Base-by-base conservation (phyloP, 192 early-diverging fungal genomes). In the Helicostylum pulchrum region DNA sequence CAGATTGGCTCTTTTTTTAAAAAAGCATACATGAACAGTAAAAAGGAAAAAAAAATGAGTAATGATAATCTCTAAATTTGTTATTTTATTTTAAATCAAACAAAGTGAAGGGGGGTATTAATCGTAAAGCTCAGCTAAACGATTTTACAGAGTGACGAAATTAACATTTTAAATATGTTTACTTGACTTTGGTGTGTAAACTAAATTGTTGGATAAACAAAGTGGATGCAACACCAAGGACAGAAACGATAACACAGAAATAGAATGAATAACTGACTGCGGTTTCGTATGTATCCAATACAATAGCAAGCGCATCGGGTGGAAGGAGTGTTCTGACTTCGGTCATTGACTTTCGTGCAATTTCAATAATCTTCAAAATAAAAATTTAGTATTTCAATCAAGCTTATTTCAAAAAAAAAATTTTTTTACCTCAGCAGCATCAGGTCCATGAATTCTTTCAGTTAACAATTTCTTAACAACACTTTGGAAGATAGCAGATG, bases 401-500 rank as follows among this genome's bases (percentile, higher is more conserved):
- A 17, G 14, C 12, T 4, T 48, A 12, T 14, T 48, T 48, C 0
- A 48, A 15, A 8, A 47, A 8, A 47, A 8, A 47, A 3, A 48
- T 48, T 5, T 48, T 15, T 14, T 15, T 48, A 48, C 46, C 46
- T 48, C 46, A 4, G 42, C 65, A 31, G 69, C 66, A 62, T 72
- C 51, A 2, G 69, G 68, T 20, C 69, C 74, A 23, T 61, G 63
- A 23, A 76, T 61, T 15, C 59, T 60, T 53, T 65, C 56, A 21
- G 61, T 56, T 1, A 76, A 66, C 9, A 53, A 30, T 36, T 45
- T 34, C 12, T 78, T 78, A 8, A 80, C 54, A 26, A 72, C 34
- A 57, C 56, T 64, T 51, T 80, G 78, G 65, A 79, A 67, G 48
- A 73, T 68, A 20, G 74, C 77, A n/a, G 76, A 77, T 8, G 71